Conservation (phyloP, 2,329 filamentous ascomycete species). For the Alternaria brassicicola region DNA sequence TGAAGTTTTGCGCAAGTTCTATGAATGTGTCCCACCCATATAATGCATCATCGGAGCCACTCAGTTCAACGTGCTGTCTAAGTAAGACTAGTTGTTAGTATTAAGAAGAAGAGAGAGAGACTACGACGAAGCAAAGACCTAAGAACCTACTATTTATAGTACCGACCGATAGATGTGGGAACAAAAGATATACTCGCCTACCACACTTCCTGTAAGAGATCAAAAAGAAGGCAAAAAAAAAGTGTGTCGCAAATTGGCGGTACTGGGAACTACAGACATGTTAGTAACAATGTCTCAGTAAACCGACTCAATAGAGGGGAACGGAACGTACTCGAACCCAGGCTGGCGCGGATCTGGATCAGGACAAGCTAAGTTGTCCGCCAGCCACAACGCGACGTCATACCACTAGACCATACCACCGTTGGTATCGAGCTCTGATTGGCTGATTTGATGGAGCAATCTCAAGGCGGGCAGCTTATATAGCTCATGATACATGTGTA, state of each 20-base stretch:
- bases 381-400: conserved; percentile 41
- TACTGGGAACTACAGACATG: conserved; percentile 34
- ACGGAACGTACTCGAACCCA: conserved; percentile 34
- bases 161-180: not conserved
- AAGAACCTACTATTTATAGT: not conserved
- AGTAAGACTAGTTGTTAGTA: not conserved
- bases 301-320: not conserved
- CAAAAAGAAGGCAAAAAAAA: not conserved
- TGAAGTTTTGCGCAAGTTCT: too few relatives aligned
- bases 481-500: too few relatives aligned
- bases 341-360: conserved; percentile 37
- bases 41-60: too few relatives aligned
- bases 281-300: conserved; percentile 22
- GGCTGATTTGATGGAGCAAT: not conserved
- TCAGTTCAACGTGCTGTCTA: not conserved
- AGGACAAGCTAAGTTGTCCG: conserved; percentile 20
- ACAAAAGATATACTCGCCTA: not conserved
- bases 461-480: too few relatives aligned
- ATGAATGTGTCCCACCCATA: too few relatives aligned
- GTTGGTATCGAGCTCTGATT: conserved; percentile 11
- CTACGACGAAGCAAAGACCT: not conserved
- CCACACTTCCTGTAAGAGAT: not conserved
- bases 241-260: conserved; percentile 27
- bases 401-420: conserved; percentile 30
- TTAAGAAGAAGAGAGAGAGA: not conserved